Base-by-base conservation (phyloP, 2,329 filamentous ascomycete genomes). In the Eurotiales sp. region DNA sequence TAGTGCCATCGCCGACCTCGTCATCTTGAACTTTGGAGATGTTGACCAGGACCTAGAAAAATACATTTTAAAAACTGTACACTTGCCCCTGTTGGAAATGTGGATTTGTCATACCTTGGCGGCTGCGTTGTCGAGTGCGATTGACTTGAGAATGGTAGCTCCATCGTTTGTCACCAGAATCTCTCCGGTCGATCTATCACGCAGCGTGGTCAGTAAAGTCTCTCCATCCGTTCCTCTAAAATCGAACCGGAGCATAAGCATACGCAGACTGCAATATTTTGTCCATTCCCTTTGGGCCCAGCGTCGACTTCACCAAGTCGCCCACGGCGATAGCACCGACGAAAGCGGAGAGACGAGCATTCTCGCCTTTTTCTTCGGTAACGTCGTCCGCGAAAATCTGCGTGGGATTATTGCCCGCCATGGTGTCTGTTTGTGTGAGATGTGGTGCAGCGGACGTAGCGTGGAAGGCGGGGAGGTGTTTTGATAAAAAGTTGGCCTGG, bases 21-120 rank as follows among this genome's bases (percentile, higher is more conserved):
- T 99, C 93, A 66, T 99, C 93, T 71, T 99, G 93, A 5, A 99
- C 93, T 76, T 99, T 99, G 57, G 92, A 97, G 64, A 99, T 97
- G 72, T 99, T 99, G 68, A 99, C 93, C 39, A 99, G 81, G 4
- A 52, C 50, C 50, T 52, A 36, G 2, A 27, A 32, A 17, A 25
- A 11, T 27, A 7, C n/a, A 12, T 17, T 3, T 37, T 37, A 8
- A 36, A 15, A 36, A 12, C 6, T 37, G 17, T 37, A 19, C n/a
- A n/a, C n/a, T 19, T 37, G 17, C 34, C 34, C 34, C 15, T 17
- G 17, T 32, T 30, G n/a, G 29, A 34, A 8, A n/a, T 25, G n/a
- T n/a, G n/a, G n/a, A 46, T 36, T 52, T 15, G 19, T 21, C 45
- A 46, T 4, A 99, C 93, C 77, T 99, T 99, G 50, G 93, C 93